These are phyloP conservation scores for Gnomoniopsis sp. DNA, from an alignment of 2,329 filamentous ascomycete species.

Conservation along the genomic window DNA sequence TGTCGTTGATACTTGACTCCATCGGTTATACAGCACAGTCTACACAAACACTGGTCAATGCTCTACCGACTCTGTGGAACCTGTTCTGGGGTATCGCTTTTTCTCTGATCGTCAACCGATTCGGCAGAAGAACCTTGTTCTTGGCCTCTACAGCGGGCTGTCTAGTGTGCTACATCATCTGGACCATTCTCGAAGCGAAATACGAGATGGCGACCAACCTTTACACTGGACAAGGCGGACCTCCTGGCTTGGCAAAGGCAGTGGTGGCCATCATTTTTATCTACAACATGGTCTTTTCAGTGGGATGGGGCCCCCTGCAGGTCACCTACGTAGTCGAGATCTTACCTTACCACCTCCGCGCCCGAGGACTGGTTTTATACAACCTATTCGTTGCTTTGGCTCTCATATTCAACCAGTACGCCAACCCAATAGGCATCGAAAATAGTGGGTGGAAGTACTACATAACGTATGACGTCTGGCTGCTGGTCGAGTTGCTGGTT, in stretches of 20 bases:
- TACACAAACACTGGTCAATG: constrained; percentile 26
- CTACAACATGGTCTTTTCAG: neutral
- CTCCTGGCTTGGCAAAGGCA: neutral
- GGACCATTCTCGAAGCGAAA: neutral
- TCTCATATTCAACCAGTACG: constrained; percentile 30
- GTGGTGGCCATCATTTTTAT: constrained; percentile 1
- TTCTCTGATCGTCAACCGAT: neutral
- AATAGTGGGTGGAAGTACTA: constrained; percentile 13
- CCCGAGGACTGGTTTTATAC: neutral
- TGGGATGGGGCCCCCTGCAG: neutral
- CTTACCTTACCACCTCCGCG: constrained; percentile 1
- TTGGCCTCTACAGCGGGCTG: neutral
- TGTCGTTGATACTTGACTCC: constrained; percentile 2
- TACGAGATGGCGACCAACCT: neutral
- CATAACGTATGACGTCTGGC: constrained; percentile 14
- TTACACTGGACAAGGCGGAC: neutral
- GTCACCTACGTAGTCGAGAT: constrained; percentile 1
- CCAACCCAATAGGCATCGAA: constrained; percentile 31
- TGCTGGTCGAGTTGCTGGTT: constrained; percentile 8
- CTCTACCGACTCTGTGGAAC: constrained; percentile 27
- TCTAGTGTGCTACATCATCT: neutral
- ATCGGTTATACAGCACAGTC: constrained; percentile 1
- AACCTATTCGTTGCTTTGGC: neutral
- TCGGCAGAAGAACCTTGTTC: constrained; percentile 2
- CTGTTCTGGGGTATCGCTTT: neutral